Percentiles rank a stretch among this genome's conserved stretches.
Evolutionary conservation across 441 rosid genomes (phyloP).

Genomic region (Pelargonium australe): DNA sequence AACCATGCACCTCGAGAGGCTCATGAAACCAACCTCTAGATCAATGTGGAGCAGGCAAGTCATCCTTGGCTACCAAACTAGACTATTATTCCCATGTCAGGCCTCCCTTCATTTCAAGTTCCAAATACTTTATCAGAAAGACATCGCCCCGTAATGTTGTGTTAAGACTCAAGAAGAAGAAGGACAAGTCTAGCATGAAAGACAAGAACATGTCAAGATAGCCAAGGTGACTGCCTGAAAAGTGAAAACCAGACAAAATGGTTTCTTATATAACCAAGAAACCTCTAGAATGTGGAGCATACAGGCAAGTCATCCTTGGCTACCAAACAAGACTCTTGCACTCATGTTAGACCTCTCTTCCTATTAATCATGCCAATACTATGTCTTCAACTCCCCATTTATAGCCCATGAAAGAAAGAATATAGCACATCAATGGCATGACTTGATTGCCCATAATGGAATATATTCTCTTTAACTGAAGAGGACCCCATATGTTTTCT

Average conservation of each 20-base stretch:
- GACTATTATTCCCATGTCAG: neutral
- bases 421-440: no score
- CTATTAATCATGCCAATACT: neutral
- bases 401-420: no score
- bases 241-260: neutral
- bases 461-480: no score
- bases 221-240: neutral
- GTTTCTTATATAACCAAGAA: no score
- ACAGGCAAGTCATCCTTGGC: constrained; percentile 7
- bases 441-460: no score
- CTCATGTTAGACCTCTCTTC: constrained; percentile 5
- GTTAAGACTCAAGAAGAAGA: no score
- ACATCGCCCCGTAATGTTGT: no score
- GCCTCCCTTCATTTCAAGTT: neutral
- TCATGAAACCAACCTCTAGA: no score
- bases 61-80: constrained; percentile 6
- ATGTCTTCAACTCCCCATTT: neutral
- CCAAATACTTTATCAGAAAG: no score
- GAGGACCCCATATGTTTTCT: no score
- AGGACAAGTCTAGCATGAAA: neutral
- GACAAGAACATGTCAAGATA: neutral
- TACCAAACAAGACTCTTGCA: neutral
- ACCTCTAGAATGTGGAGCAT: no score
- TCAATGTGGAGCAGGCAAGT: constrained; percentile 1
- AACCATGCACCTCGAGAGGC: neutral